phyloP scores from a whole-genome alignment of 2,329 filamentous ascomycete species.

The Epichloe sibirici region DNA sequence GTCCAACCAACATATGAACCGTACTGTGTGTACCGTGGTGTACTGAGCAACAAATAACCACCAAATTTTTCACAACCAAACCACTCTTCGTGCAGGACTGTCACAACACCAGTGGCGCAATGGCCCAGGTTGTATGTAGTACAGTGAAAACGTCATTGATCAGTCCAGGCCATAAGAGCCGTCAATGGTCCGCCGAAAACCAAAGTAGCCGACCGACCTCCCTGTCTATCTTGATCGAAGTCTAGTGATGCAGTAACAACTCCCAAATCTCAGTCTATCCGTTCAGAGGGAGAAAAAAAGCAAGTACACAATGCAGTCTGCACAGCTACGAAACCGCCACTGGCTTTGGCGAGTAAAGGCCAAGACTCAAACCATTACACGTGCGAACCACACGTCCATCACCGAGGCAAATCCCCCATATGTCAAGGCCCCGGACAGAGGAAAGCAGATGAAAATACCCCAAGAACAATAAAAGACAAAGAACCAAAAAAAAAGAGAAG shows the following conservation, averaged over 20 bases:
- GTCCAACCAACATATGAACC: slow-evolving; percentile 3
- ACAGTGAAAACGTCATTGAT: slow-evolving; percentile 21
- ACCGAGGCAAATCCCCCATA: slow-evolving; percentile 1
- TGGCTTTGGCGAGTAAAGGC: background rate
- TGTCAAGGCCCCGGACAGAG: background rate
- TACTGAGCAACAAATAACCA: slow-evolving; percentile 1
- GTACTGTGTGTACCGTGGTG: background rate
- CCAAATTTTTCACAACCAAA: slow-evolving; percentile 3
- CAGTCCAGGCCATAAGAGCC: slow-evolving; percentile 23
- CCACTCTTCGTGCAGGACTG: slow-evolving; percentile 7
- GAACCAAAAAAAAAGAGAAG: slow-evolving; percentile 7
- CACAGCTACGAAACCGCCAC: slow-evolving; percentile 15
- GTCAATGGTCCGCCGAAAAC: slow-evolving; percentile 18
- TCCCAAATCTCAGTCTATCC: slow-evolving; percentile 24
- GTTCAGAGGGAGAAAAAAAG: slow-evolving; percentile 1
- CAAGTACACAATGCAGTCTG: slow-evolving; percentile 16
- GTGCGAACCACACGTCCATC: background rate
- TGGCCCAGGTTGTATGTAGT: slow-evolving; percentile 6
- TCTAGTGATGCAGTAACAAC: slow-evolving; percentile 27
- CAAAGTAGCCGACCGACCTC: slow-evolving; percentile 16
- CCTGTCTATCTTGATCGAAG: slow-evolving; percentile 27
- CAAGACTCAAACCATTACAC: slow-evolving; percentile 3
- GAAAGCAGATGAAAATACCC: slow-evolving; percentile 1
- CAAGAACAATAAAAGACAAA: slow-evolving; percentile 4
- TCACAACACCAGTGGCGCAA: slow-evolving; percentile 6